Conservation (phyloP, 164 flowering plant genomes). For the Magnolia sinica region DNA sequence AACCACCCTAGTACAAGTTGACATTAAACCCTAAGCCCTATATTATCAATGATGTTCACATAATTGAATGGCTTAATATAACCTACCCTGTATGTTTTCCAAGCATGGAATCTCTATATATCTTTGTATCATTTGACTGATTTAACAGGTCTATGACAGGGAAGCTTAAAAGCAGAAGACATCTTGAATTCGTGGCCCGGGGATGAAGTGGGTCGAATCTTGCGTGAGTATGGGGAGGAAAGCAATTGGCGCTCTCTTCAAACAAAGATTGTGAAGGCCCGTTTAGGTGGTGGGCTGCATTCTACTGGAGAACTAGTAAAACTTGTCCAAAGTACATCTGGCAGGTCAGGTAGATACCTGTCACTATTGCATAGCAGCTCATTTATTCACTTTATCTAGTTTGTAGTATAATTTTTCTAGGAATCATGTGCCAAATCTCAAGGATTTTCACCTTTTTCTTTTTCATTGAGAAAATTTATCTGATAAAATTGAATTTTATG, state of each 20-base stretch:
- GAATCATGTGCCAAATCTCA: no score
- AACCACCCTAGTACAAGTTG: no score
- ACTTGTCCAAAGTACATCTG: constrained; percentile 47
- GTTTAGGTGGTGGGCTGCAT: constrained; percentile 70
- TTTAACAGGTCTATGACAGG: constrained; percentile 69
- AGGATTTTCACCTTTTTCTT: background rate
- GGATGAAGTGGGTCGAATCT: constrained; percentile 70
- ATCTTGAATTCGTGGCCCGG: constrained; percentile 94
- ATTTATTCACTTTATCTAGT: background rate
- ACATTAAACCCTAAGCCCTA: background rate
- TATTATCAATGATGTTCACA: background rate
- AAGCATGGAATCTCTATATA: background rate
- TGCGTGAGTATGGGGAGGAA: constrained; percentile 94
- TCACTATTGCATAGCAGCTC: background rate
- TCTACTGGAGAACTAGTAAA: constrained; percentile 66
- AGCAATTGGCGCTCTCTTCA: constrained; percentile 77
- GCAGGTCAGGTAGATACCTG: constrained; percentile 40
- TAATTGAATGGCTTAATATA: background rate
- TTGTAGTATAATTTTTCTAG: no score
- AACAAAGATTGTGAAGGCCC: constrained; percentile 70
- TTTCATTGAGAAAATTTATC: background rate
- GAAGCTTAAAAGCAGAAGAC: constrained; percentile 78
- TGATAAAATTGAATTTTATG: no score
- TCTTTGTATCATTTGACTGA: constrained; percentile 33
- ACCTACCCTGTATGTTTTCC: background rate